phyloP scores from a whole-genome alignment of 176 grass and related monocot genomes.

The Aegilops speltoides region DNA sequence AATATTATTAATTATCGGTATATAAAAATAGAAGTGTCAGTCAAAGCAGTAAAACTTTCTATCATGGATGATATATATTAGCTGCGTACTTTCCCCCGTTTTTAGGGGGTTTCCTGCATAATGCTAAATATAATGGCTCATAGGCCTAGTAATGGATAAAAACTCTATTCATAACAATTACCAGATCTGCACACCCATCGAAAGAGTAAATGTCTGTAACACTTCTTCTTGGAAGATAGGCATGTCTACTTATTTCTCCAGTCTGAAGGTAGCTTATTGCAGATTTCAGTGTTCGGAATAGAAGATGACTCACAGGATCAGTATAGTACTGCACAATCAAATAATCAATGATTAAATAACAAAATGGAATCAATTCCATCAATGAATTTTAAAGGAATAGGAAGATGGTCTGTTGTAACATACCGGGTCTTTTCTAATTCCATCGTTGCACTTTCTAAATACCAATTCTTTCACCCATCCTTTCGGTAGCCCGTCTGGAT shows the following conservation, averaged over 20 bases:
- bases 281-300: conserved; percentile 60
- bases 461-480: conserved; percentile 58
- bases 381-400: neutral
- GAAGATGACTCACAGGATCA: conserved; percentile 46
- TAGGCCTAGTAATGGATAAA: neutral
- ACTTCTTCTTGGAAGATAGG: conserved; percentile 45
- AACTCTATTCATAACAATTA: conserved; percentile 1
- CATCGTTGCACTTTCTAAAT: conserved; percentile 54
- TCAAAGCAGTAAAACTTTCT: neutral
- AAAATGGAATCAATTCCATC: conserved; percentile 11
- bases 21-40: neutral
- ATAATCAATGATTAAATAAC: conserved; percentile 9
- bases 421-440: conserved; percentile 60
- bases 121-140: neutral
- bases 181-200: conserved; percentile 46
- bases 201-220: conserved; percentile 50
- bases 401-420: neutral
- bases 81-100: neutral
- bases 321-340: conserved; percentile 57
- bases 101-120: neutral
- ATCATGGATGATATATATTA: neutral
- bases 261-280: conserved; percentile 40
- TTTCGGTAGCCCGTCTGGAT: conserved; percentile 50
- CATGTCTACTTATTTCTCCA: conserved; percentile 60
- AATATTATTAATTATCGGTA: neutral